Base-by-base conservation (phyloP, 306 rosid species). In the Styphnolobium japonicum region DNA sequence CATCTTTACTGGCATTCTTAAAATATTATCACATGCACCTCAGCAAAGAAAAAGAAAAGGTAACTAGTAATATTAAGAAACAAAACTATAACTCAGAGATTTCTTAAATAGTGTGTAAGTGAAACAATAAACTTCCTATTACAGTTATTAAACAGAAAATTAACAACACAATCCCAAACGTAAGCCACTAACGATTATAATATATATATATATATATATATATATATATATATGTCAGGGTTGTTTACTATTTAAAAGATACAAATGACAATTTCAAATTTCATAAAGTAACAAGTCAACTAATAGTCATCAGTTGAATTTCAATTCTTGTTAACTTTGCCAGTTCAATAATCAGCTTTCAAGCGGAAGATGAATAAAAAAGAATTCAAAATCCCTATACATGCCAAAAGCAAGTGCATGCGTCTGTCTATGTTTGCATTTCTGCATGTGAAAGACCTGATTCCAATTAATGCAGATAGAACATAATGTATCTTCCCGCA, bases 51-150 rank as follows among this genome's bases (percentile, higher is more conserved):
- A 55, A 23, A 55, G 67, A 7, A 74, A 16, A n/a, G n/a, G n/a
- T 1, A 73, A 46, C 15, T 10, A 14, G 46, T 36, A 42, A 67
- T 2, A 56, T 67, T 15, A 67, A 48, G 51, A 60, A 22, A 67
- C 14, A 58, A 45, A 79, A 25, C 21, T 55, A 29, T 15, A 19
- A 21, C 53, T 12, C 12, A 66, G 36, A 64, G 14, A 71, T 73
- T 51, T 40, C 45, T 37, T 37, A 72, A 82, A n/a, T 10, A 77
- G 48, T 15, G 31, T 33, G 40, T 23, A 52, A 51, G 23, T 66
- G 55, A 70, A 70, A 63, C 55, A 55, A 82, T 23, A 77, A 22
- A 63, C 64, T 58, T 68, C 49, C 75, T 62, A 42, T 70, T 10
- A 62, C 70, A 64, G 40, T 64, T 55, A 65, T 43, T 36, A 25